phyloP scores from a whole-genome alignment of 257 asterid species.

The Solanum chilense region DNA sequence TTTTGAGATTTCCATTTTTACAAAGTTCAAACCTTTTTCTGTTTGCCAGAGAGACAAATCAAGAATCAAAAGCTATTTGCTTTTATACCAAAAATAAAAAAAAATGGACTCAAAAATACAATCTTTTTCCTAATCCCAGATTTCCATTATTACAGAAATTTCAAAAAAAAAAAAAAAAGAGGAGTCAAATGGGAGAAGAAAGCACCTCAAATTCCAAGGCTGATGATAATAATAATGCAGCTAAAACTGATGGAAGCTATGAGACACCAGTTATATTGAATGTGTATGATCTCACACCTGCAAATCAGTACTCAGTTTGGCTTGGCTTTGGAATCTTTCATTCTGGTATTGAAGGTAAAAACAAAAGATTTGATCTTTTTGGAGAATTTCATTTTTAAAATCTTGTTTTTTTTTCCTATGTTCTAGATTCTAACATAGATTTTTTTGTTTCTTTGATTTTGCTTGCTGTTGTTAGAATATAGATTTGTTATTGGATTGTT shows the following conservation, averaged over 20 bases:
- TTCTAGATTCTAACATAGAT: not conserved
- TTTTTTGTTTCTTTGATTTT: not conserved
- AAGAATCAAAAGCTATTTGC: not conserved
- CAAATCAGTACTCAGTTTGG: constrained; percentile 31
- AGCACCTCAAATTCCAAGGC: constrained; percentile 4
- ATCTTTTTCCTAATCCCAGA: not conserved
- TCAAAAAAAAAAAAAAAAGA: not conserved
- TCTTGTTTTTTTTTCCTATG: not conserved
- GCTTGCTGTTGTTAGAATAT: not conserved
- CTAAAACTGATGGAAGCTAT: constrained; percentile 2
- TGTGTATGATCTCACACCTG: constrained; percentile 40
- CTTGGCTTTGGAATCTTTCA: constrained; percentile 43
- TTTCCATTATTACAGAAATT: not conserved
- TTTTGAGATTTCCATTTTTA: not conserved
- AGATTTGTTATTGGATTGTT: not conserved
- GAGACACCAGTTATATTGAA: constrained; percentile 31
- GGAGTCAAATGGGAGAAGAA: constrained; percentile 20
- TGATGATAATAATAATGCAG: not conserved
- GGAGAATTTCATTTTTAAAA: not conserved
- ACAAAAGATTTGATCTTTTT: not conserved
- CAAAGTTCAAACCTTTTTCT: constrained; percentile 5
- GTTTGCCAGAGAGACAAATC: not conserved
- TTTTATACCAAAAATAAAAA: not conserved
- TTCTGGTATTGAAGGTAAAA: constrained; percentile 50
- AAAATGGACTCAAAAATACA: not conserved